Percentiles rank a stretch among this genome's conserved stretches.
Evolutionary conservation across 2,329 filamentous ascomycete genomes (phyloP).

Genomic region (Chaetomiaceae sp.): DNA sequence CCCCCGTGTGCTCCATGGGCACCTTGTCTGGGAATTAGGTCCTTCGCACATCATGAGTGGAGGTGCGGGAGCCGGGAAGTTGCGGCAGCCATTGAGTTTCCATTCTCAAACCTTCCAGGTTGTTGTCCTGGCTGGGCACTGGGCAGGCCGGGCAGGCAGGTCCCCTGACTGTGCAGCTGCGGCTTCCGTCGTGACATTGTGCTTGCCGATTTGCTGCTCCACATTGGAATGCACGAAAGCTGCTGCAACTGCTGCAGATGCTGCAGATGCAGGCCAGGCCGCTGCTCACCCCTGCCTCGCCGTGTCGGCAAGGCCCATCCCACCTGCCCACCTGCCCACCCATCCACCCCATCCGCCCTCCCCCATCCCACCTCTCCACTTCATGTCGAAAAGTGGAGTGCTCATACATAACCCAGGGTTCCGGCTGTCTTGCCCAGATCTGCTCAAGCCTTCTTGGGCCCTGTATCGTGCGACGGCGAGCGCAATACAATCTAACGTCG

Average conservation of each 20-base stretch:
- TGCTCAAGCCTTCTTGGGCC: constrained; percentile 10
- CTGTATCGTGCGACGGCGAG: constrained; percentile 9
- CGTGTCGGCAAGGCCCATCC: not conserved
- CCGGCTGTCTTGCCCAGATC: not conserved
- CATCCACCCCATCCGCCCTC: not conserved
- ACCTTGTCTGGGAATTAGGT: not conserved
- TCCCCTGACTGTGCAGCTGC: not conserved
- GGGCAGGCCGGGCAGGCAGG: too few relatives aligned
- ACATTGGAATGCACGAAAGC: not conserved
- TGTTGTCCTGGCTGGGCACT: too few relatives aligned
- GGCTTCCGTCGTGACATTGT: not conserved
- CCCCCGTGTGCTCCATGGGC: too few relatives aligned
- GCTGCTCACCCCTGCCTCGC: too few relatives aligned
- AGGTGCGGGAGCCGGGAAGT: constrained; percentile 7
- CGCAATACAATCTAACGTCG: constrained; percentile 10
- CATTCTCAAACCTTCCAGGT: too few relatives aligned
- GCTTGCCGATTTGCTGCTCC: not conserved
- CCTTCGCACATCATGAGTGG: not conserved
- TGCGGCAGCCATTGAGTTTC: constrained; percentile 6
- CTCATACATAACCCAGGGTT: constrained; percentile 8
- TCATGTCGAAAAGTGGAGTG: constrained; percentile 17
- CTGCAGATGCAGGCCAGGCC: not conserved
- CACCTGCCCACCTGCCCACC: not conserved
- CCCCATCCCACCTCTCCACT: constrained; percentile 7
- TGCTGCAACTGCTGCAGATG: too few relatives aligned